Conservation (phyloP, 164 flowering plant species). For the Dillenia suffruticosa region DNA sequence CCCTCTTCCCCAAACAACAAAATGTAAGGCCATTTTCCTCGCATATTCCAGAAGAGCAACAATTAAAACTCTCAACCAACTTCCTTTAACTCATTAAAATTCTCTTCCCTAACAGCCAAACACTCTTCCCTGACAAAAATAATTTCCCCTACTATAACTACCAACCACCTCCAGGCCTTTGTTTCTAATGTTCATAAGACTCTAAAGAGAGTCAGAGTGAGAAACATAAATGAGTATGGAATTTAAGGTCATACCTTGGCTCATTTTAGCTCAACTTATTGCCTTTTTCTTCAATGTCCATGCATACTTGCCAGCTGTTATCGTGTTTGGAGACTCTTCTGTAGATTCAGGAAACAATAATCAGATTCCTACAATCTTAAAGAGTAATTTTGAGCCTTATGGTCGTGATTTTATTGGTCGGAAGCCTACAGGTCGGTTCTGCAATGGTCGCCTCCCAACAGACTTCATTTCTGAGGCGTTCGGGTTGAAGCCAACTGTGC, state of each 20-base stretch:
- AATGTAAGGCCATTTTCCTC: too few relatives aligned
- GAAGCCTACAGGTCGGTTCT: constrained; percentile 58
- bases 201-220: too few relatives aligned
- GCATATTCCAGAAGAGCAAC: background rate
- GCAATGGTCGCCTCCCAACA: constrained; percentile 54
- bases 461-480: constrained; percentile 65
- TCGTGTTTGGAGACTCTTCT: constrained; percentile 75
- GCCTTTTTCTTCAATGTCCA: constrained; percentile 2
- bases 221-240: constrained; percentile 14
- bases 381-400: constrained; percentile 67
- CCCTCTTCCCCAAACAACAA: too few relatives aligned
- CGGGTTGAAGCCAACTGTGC: constrained; percentile 42
- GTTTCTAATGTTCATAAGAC: too few relatives aligned
- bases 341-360: constrained; percentile 78
- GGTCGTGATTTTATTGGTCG: constrained; percentile 56
- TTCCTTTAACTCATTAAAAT: background rate
- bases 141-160: too few relatives aligned
- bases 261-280: constrained; percentile 18
- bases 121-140: background rate
- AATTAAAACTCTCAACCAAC: background rate
- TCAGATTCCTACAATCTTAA: constrained; percentile 35
- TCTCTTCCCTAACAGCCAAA: constrained; percentile 10
- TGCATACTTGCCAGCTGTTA: constrained; percentile 47
- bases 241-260: constrained; percentile 5
- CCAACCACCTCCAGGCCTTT: too few relatives aligned